Base-by-base conservation (phyloP, 176 grass and related monocot genomes). In the Oryza glumipatula region DNA sequence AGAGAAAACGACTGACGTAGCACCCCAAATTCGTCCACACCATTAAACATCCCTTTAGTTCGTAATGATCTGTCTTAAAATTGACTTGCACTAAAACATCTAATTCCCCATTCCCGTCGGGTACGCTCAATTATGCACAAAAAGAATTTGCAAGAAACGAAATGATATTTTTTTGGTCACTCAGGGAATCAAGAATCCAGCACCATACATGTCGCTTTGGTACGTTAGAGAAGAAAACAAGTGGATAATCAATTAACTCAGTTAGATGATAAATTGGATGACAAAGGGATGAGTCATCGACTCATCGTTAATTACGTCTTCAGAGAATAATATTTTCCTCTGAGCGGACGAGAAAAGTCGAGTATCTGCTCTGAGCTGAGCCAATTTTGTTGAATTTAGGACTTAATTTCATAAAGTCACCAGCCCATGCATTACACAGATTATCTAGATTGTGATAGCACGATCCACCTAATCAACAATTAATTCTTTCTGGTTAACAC, bases 1-100 rank as follows among this genome's bases (percentile, higher is more conserved):
- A 13, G 6, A 36, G 72, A 89, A 1, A 52, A 17, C 9, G 82
- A 85, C 82, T 85, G 82, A 64, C 77, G 52, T 49, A 1, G 64
- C 54, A 64, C 71, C 47, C 36, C 76, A 64, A 68, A 65, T 3
- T 49, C 39, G 39, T 49, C 30, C n/a, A 5, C 7, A 65, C 71
- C 82, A 81, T 16, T 68, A 69, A 16, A 12, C 36, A 16, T 46
- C 24, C 61, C 5, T 58, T 73, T 58, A 58, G 2, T 35, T 21
- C 2, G 41, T 26, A 5, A 35, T 79, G 74, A 45, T 2, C 17
- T 63, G 64, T 75, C 76, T 76, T 47, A 56, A 80, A 80, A 89
- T 76, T 6, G 68, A 47, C 52, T 30, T 61, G 16, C 87, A 84
- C 81, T 66, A 19, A 47, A 11, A 43, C 4, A 6, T 9, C 56